Evolutionary conservation across 768 basidiomycete species (phyloP).

Genomic region (Tricholoma saponaceum): DNA sequence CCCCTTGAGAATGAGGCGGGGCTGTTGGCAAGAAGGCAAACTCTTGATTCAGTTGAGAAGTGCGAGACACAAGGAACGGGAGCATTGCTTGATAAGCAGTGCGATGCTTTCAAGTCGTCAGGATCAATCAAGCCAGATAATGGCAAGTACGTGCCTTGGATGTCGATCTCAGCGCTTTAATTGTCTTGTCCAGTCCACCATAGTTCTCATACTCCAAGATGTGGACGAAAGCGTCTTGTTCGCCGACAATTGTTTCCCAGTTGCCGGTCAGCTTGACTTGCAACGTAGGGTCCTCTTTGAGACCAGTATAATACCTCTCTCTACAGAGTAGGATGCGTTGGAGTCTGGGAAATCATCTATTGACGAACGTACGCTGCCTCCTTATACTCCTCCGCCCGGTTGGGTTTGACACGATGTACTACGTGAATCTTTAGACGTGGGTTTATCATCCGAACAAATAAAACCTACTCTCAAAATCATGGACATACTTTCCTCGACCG

Average conservation of each 20-base stretch:
- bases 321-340: conserved; percentile 32
- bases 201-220: conserved; percentile 96
- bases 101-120: conserved; percentile 43
- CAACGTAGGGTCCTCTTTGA: conserved; percentile 68
- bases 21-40: conserved; percentile 94
- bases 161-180: conserved; percentile 55
- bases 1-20: conserved; percentile 82
- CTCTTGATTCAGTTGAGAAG: conserved; percentile 82
- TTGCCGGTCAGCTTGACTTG: conserved; percentile 89
- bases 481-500: conserved; percentile 91
- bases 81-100: conserved; percentile 70
- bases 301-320: conserved; percentile 78
- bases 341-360: background rate
- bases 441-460: background rate
- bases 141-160: conserved; percentile 42
- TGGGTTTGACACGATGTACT: conserved; percentile 88
- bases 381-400: conserved; percentile 80
- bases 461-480: conserved; percentile 78
- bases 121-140: background rate
- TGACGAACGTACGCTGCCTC: conserved; percentile 67
- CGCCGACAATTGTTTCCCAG: conserved; percentile 90
- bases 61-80: conserved; percentile 69
- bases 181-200: conserved; percentile 80
- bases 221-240: conserved; percentile 77
- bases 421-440: conserved; percentile 11